Conservation (phyloP, 2,329 filamentous ascomycete species). For the Byssoonygena ceratinophila region DNA sequence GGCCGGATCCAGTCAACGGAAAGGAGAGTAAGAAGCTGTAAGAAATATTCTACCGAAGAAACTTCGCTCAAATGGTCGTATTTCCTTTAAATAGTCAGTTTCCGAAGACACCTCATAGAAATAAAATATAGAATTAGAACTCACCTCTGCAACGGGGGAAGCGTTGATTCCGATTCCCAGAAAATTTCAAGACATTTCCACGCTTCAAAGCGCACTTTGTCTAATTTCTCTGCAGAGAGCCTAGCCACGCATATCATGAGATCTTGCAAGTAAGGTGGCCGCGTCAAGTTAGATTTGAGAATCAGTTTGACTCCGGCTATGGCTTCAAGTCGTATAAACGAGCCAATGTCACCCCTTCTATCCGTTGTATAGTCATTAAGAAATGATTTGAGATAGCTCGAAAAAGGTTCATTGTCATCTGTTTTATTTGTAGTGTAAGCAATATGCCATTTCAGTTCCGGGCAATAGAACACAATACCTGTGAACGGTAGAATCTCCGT, state of each 20-base stretch:
- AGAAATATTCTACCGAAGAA: slow-evolving; percentile 36
- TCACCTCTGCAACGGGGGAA: slow-evolving; percentile 36
- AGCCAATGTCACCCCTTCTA: slow-evolving; percentile 80
- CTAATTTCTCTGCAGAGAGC: slow-evolving; percentile 77
- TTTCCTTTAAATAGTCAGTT: slow-evolving; percentile 21
- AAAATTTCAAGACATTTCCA: slow-evolving; percentile 36
- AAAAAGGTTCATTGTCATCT: slow-evolving; percentile 26
- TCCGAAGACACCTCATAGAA: slow-evolving; percentile 13
- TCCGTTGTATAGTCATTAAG: slow-evolving; percentile 88
- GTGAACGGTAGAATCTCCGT: slow-evolving; percentile 30
- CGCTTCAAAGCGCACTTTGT: slow-evolving; percentile 60
- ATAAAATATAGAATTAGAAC: slow-evolving; percentile 12
- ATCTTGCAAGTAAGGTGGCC: slow-evolving; percentile 19
- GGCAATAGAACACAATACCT: slow-evolving; percentile 20
- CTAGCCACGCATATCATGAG: slow-evolving; percentile 45
- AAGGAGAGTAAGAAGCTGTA: slow-evolving; percentile 32
- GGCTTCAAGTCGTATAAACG: slow-evolving; percentile 70
- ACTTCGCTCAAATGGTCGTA: slow-evolving; percentile 39
- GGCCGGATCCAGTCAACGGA: slow-evolving; percentile 29
- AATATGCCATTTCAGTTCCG: background rate
- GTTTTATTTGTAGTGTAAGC: background rate
- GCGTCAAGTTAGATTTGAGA: slow-evolving; percentile 19
- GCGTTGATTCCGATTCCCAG: slow-evolving; percentile 29
- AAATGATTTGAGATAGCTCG: slow-evolving; percentile 27
- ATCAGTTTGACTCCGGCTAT: slow-evolving; percentile 50